Conservation (phyloP, 441 rosid species). For the Euphorbia celastroides region DNA sequence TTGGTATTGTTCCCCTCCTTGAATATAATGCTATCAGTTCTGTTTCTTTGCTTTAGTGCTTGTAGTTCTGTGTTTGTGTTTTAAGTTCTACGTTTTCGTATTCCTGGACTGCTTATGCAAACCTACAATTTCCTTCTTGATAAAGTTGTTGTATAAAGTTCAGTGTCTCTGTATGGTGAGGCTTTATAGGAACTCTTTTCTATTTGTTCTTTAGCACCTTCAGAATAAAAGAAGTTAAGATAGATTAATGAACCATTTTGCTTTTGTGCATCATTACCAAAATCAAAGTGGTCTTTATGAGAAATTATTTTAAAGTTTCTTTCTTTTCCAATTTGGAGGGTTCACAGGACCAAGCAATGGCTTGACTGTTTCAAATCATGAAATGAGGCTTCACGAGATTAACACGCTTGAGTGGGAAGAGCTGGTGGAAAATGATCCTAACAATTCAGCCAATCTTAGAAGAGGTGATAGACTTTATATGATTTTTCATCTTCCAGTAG, state of each 20-base stretch:
- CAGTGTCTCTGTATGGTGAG: slow-evolving; percentile 8
- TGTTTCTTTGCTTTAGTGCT: no score
- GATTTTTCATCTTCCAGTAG: slow-evolving; percentile 6
- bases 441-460: slow-evolving; percentile 25
- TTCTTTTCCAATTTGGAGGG: slow-evolving; percentile 23
- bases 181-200: not conserved
- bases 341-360: slow-evolving; percentile 45
- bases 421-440: slow-evolving; percentile 54
- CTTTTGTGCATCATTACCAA: no score
- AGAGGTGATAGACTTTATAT: slow-evolving; percentile 39
- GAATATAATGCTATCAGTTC: no score
- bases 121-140: not conserved
- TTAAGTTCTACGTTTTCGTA: no score
- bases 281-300: not conserved
- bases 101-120: not conserved
- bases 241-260: no score
- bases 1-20: not conserved
- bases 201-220: not conserved
- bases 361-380: slow-evolving; percentile 48
- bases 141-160: not conserved
- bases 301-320: slow-evolving; percentile 13
- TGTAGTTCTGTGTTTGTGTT: no score
- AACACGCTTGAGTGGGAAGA: slow-evolving; percentile 99
- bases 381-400: slow-evolving; percentile 77
- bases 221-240: no score